Evolutionary conservation across 2,329 filamentous ascomycete species (phyloP).

Genomic region (Huntiella savannae): DNA sequence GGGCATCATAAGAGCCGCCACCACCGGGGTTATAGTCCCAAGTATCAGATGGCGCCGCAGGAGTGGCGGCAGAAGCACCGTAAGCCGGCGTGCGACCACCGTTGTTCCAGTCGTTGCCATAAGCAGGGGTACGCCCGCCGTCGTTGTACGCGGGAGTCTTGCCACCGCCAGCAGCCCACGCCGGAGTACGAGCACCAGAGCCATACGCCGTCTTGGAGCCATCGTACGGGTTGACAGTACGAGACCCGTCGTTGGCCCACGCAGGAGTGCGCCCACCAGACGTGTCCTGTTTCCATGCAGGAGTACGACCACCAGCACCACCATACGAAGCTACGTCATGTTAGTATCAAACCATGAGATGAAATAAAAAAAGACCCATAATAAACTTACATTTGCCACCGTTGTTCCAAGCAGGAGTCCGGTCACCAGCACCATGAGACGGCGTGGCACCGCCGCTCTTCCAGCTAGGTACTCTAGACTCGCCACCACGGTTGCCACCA

Average conservation of each 20-base stretch:
- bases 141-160: slow-evolving; percentile 49
- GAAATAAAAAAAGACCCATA: background rate
- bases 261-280: slow-evolving; percentile 47
- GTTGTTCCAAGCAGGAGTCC: slow-evolving; percentile 53
- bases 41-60: slow-evolving; percentile 36
- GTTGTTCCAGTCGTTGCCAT: slow-evolving; percentile 41
- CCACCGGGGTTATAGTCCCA: slow-evolving; percentile 41
- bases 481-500: slow-evolving; percentile 21
- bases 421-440: slow-evolving; percentile 39
- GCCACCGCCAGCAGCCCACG: slow-evolving; percentile 53
- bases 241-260: slow-evolving; percentile 44
- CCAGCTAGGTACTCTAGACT: slow-evolving; percentile 32
- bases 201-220: slow-evolving; percentile 65
- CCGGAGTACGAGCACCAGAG: slow-evolving; percentile 49
- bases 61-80: slow-evolving; percentile 38
- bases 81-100: slow-evolving; percentile 67
- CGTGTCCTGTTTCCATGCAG: slow-evolving; percentile 39
- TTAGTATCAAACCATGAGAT: background rate
- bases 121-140: slow-evolving; percentile 51
- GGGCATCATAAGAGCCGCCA: slow-evolving; percentile 45
- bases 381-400: slow-evolving; percentile 43
- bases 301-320: slow-evolving; percentile 36
- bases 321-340: slow-evolving; percentile 28
- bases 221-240: slow-evolving; percentile 52
- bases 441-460: slow-evolving; percentile 50